Conservation (phyloP, 2,329 filamentous ascomycete genomes). For the Phialocephala sp. region DNA sequence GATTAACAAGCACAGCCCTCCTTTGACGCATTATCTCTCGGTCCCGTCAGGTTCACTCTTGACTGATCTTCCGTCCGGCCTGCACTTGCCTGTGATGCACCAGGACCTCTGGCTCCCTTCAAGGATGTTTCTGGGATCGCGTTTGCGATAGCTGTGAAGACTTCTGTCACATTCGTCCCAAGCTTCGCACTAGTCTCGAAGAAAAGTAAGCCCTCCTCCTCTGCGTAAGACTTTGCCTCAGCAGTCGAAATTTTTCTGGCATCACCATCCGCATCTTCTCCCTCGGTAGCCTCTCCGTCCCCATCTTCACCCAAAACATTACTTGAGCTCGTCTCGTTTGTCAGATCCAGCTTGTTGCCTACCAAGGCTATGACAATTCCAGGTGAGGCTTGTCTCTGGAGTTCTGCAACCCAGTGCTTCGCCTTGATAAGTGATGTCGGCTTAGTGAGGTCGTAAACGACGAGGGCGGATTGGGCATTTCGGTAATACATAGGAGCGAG, state of each 20-base stretch:
- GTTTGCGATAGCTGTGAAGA: constrained; percentile 98
- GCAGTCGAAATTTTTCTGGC: constrained; percentile 89
- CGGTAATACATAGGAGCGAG: constrained; percentile 99
- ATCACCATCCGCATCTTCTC: constrained; percentile 70
- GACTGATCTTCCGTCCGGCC: constrained; percentile 69
- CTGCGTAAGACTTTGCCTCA: constrained; percentile 90
- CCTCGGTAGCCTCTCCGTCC: constrained; percentile 52
- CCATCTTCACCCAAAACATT: constrained; percentile 56
- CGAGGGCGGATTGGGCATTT: constrained; percentile 95
- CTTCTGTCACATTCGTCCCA: constrained; percentile 90
- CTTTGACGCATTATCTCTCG: constrained; percentile 77
- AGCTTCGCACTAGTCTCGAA: constrained; percentile 99
- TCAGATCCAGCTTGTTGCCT: constrained; percentile 95
- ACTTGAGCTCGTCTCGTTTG: constrained; percentile 60
- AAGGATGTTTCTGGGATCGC: constrained; percentile 96
- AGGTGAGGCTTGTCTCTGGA: constrained; percentile 93
- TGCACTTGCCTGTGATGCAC: constrained; percentile 58
- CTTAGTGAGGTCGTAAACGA: constrained; percentile 98
- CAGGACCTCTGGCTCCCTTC: constrained; percentile 82
- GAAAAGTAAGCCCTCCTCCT: constrained; percentile 92
- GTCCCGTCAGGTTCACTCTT: constrained; percentile 81
- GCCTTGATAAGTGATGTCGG: constrained; percentile 94
- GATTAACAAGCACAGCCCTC: constrained; percentile 86
- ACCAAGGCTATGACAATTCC: constrained; percentile 97
- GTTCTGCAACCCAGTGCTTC: constrained; percentile 97